Percentiles rank a stretch among this genome's conserved stretches.
Evolutionary conservation across 345 rosid species (phyloP).

Genomic region (Camelina sativa): DNA sequence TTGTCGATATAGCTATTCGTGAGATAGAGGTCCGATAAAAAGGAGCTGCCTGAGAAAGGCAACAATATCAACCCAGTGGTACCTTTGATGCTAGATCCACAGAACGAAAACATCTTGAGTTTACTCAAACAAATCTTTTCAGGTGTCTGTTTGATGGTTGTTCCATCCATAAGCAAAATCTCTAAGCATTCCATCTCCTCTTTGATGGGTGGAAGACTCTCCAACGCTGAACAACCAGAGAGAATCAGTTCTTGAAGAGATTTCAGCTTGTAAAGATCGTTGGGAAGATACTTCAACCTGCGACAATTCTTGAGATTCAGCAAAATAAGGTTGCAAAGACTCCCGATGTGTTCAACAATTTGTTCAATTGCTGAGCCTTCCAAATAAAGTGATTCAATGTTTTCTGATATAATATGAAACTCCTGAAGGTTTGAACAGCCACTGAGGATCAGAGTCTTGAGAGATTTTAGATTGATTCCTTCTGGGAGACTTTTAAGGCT

Average conservation of each 20-base stretch:
- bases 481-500: slow-evolving; percentile 34
- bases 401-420: slow-evolving; percentile 37
- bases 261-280: slow-evolving; percentile 37
- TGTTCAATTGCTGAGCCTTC: slow-evolving; percentile 36
- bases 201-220: slow-evolving; percentile 36
- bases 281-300: slow-evolving; percentile 33
- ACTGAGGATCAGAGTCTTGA: slow-evolving; percentile 36
- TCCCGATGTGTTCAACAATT: slow-evolving; percentile 32
- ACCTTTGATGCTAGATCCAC: slow-evolving; percentile 26
- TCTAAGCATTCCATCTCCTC: slow-evolving; percentile 38
- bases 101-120: slow-evolving; percentile 32
- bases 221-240: slow-evolving; percentile 31
- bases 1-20: slow-evolving; percentile 14
- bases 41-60: slow-evolving; percentile 15
- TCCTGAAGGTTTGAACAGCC: slow-evolving; percentile 39
- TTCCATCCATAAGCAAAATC: slow-evolving; percentile 43
- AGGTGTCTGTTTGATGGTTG: slow-evolving; percentile 23
- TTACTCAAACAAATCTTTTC: slow-evolving; percentile 20
- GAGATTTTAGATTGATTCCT: slow-evolving; percentile 6
- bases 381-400: slow-evolving; percentile 28
- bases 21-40: slow-evolving; percentile 32
- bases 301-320: slow-evolving; percentile 40
- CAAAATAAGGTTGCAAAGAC: slow-evolving; percentile 27
- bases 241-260: slow-evolving; percentile 42
- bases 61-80: slow-evolving; percentile 10